Evolutionary conservation across 2,329 filamentous ascomycete species (phyloP), one percentile per base, ranked within the genome.

Genomic region (Penicillium verrucosum): DNA sequence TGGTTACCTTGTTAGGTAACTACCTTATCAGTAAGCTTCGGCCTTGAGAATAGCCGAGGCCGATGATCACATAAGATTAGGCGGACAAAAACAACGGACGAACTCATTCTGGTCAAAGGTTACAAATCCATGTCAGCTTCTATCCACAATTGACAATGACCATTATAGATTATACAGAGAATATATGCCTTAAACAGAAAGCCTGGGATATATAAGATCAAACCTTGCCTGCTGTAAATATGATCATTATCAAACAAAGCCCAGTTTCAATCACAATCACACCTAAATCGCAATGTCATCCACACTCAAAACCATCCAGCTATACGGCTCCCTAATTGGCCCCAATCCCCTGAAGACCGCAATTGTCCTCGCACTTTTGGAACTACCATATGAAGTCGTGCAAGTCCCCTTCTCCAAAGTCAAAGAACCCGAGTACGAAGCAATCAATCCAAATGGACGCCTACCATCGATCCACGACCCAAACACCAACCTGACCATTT

Each of bases 401-500:
- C 42, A 38, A 10, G 21, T 71, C 37, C 23, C 56, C 1, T 55
- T 64, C 10, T 4, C 51, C 3, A 60, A 71, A 3, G 50, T 75
- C 23, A 76, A 73, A 57, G 53, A 66, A 11, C 60, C 67, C 10
- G 63, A 67, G 9, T 75, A 60, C 50, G 51, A 59, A 32, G 56
- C 56, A 9, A 48, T 73, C 54, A 74, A 73, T 57, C 66, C 67
- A 34, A 73, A 74, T 44, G 72, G 72, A 29, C 71, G 72, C 5
- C 36, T 73, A 2, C 72, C 72, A 10, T 63, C 71, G 27, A 71
- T 75, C 37, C 49, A 72, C 30, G 72, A 74, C 50, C 70, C 72
- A 37, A 74, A 75, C 62, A 75, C 70, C 11, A 63, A 60, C 18
- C 60, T 78, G 49, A 76, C 72, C 0, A 58, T 78, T 1, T 78